These are phyloP conservation scores for Fraxinus velutina DNA, from an alignment of 305 asterid species.

Conservation along the genomic window DNA sequence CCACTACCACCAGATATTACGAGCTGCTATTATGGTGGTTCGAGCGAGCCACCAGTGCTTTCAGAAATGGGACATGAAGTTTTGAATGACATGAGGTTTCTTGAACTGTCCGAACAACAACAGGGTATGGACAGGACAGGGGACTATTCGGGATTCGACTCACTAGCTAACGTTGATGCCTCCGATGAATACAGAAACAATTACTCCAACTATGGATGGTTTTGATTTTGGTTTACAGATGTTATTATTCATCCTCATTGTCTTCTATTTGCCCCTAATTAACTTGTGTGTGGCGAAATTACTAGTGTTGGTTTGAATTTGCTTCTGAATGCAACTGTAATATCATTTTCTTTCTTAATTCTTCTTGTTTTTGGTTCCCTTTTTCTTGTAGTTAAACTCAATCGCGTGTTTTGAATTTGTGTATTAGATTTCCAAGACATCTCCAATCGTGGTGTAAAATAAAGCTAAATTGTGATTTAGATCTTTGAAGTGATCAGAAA, in stretches of 20 bases:
- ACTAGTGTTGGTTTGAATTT: not conserved
- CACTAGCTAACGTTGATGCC: slow-evolving; percentile 7
- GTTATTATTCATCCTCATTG: not conserved
- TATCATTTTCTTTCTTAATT: not conserved
- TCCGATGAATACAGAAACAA: slow-evolving; percentile 30
- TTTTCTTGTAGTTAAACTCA: not conserved
- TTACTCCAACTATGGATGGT: slow-evolving; percentile 31
- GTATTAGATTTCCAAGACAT: not conserved
- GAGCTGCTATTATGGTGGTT: slow-evolving; percentile 38
- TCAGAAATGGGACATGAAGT: slow-evolving; percentile 70
- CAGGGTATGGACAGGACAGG: slow-evolving; percentile 17
- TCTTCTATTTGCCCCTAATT: slow-evolving; percentile 1
- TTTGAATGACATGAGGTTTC: slow-evolving; percentile 61
- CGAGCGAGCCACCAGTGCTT: slow-evolving; percentile 57
- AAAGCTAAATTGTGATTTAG: not conserved
- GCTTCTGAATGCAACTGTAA: not conserved
- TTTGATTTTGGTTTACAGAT: not conserved
- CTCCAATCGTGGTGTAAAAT: not conserved
- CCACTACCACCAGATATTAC: slow-evolving; percentile 91
- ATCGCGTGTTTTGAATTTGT: not conserved
- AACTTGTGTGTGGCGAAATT: not conserved
- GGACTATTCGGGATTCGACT: slow-evolving; percentile 29
- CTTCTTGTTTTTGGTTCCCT: not conserved
- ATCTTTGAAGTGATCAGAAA: not conserved
- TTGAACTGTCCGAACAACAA: slow-evolving; percentile 53